These are phyloP conservation scores for Glycine tomentella DNA, from an alignment of 306 rosid genomes.

Conservation along the genomic window DNA sequence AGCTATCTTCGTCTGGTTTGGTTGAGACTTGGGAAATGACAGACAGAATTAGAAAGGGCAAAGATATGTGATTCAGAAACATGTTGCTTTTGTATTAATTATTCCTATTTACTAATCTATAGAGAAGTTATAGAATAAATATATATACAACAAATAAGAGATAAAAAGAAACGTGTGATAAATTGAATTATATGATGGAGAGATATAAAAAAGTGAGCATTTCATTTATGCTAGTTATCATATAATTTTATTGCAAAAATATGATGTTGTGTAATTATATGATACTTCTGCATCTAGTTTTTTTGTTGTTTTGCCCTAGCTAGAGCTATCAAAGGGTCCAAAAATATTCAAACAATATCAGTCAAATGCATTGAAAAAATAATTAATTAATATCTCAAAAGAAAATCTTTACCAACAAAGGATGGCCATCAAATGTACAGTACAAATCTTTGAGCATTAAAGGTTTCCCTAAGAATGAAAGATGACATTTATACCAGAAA, in stretches of 20 bases:
- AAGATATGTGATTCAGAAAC: slow-evolving; percentile 37
- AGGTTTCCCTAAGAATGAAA: slow-evolving; percentile 55
- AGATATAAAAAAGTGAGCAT: not conserved
- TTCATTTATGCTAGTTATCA: not conserved
- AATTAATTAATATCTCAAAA: not conserved
- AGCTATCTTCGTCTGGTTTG: slow-evolving; percentile 54
- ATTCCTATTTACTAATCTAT: not conserved
- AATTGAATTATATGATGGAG: not conserved
- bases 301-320: slow-evolving; percentile 32
- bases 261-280: not conserved
- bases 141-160: not conserved
- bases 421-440: slow-evolving; percentile 49
- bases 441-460: slow-evolving; percentile 50
- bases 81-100: slow-evolving; percentile 43
- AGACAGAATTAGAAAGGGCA: slow-evolving; percentile 8
- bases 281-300: slow-evolving; percentile 22
- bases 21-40: slow-evolving; percentile 49
- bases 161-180: too few relatives aligned
- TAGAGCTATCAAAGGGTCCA: slow-evolving; percentile 18
- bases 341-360: slow-evolving; percentile 45
- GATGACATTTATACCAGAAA: slow-evolving; percentile 52
- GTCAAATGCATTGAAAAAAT: slow-evolving; percentile 4
- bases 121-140: too few relatives aligned
- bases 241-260: not conserved
- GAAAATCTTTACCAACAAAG: slow-evolving; percentile 41